Conservation (phyloP, 208 protist species). For the Herpetomonas tarakana region DNA sequence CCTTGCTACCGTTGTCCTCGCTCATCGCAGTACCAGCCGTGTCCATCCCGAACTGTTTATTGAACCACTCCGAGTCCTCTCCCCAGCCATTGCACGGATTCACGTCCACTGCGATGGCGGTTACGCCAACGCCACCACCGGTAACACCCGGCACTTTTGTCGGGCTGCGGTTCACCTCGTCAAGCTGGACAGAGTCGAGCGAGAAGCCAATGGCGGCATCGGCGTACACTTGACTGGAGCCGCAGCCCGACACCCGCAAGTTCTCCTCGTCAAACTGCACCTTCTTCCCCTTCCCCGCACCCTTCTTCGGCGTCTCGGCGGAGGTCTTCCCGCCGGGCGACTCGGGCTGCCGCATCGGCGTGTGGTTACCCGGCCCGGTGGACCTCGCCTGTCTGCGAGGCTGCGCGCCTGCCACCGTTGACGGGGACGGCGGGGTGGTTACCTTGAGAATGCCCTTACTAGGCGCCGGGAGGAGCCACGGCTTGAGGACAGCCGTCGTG, state of each 20-base stretch:
- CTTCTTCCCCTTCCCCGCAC: background rate
- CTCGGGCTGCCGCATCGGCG: too few species aligned
- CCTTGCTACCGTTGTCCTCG: too few species aligned
- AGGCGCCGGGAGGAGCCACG: slow-evolving; percentile 11
- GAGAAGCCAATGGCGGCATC: slow-evolving; percentile 10
- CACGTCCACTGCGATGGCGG: too few species aligned
- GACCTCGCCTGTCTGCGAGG: background rate
- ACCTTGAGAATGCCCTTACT: slow-evolving; percentile 22
- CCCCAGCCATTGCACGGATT: slow-evolving; percentile 26
- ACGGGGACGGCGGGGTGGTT: background rate
- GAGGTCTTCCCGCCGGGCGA: background rate
- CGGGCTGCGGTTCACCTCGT: background rate
- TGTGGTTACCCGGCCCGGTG: too few species aligned
- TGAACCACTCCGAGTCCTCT: slow-evolving; percentile 68
- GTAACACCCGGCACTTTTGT: too few species aligned
- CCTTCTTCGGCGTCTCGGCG: background rate
- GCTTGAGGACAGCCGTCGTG: background rate
- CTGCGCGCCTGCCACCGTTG: background rate
- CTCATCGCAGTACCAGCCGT: too few species aligned
- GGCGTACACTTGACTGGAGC: slow-evolving; percentile 2
- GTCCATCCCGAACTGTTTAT: slow-evolving; percentile 39
- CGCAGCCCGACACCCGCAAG: slow-evolving; percentile 2
- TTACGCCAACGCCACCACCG: too few species aligned
- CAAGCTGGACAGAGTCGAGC: slow-evolving; percentile 1
- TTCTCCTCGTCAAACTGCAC: slow-evolving; percentile 37